Evolutionary conservation across 78 protist species (phyloP), one percentile per base, ranked within the genome.

Genomic region (Paratrimastix pyriformis): DNA sequence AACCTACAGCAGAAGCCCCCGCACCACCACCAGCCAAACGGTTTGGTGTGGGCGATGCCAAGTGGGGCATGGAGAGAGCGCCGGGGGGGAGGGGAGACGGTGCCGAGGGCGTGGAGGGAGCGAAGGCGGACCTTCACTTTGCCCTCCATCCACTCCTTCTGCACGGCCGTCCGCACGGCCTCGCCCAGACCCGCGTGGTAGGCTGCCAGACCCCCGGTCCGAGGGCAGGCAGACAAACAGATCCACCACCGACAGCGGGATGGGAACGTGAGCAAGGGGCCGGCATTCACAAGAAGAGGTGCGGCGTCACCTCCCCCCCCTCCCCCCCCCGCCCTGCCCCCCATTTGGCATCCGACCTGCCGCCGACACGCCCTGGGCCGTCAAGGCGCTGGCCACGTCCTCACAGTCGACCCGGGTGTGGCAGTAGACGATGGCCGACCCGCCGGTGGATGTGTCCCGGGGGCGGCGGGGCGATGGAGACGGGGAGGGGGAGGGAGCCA

Each of bases 371-470:
- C 68, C 68, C 24, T 62, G 68, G 37, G 39, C 11, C 39, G 29
- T 18, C 26, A 62, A 21, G 18, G 15, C 15, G 11, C 29, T 11
- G 21, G 68, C 11, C 24, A 33, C 21, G 29, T 18, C 13, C 42
- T 62, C 68, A 33, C 39, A 26, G 26, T 62, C 39, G 11, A 13
- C 68, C 37, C 68, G 29, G 15, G 68, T 62, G 15, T 21, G 29
- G 18, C 68, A 62, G 37, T 62, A 62, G 18, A 62, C 18, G 68
- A 62, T 62, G 32, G 32, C 55, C 55, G 55, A 50, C 13, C 55
- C 55, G 15, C 15, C 32, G 55, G 55, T n/a, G n/a, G n/a, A n/a
- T n/a, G n/a, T n/a, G n/a, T n/a, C n/a, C n/a, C n/a, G n/a, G n/a
- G n/a, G n/a, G n/a, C n/a, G n/a, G n/a, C n/a, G n/a, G n/a, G n/a